phyloP scores from a whole-genome alignment of 2,329 filamentous ascomycete species.

The Juglanconis juglandina region DNA sequence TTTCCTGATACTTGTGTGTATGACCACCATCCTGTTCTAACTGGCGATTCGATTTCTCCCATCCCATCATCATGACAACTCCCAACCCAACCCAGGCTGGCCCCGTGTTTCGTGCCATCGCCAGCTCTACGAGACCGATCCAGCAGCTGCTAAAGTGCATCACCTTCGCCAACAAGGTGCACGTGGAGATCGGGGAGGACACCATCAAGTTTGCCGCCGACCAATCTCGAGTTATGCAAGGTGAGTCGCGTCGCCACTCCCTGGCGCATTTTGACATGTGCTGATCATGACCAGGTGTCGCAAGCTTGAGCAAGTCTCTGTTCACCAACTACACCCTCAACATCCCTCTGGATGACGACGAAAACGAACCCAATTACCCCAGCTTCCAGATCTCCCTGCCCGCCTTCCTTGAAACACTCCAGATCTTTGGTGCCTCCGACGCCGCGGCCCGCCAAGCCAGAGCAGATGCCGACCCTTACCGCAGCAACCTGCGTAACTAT shows the following conservation, averaged over 20 bases:
- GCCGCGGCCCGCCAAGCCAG: constrained; percentile 56
- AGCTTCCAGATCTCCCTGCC: constrained; percentile 84
- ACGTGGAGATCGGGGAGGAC: constrained; percentile 74
- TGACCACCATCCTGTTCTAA: constrained; percentile 9
- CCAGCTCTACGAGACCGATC: constrained; percentile 73
- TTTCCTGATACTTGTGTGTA: constrained; percentile 13
- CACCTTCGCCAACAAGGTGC: constrained; percentile 55
- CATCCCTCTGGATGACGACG: constrained; percentile 37
- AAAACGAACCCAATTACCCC: constrained; percentile 47
- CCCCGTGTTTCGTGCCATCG: constrained; percentile 70
- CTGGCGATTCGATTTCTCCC: background rate
- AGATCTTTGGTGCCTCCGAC: constrained; percentile 89
- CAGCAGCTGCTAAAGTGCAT: constrained; percentile 60
- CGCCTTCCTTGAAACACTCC: constrained; percentile 86
- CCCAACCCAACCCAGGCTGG: constrained; percentile 6
- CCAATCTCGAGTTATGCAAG: constrained; percentile 88
- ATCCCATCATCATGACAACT: constrained; percentile 11
- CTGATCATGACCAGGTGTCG: constrained; percentile 50
- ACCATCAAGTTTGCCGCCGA: constrained; percentile 86
- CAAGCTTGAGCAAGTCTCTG: constrained; percentile 82
- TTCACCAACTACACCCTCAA: constrained; percentile 83
- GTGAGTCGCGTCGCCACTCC: constrained; percentile 41
- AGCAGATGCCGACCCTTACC: constrained; percentile 57
- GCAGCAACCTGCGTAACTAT: constrained; percentile 59
- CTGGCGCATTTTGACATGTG: constrained; percentile 24